Percentiles rank a stretch among this genome's conserved stretches.
phyloP scores from a whole-genome alignment of 371 early-diverging fungal genomes.

The Saksenaea vasiformis region DNA sequence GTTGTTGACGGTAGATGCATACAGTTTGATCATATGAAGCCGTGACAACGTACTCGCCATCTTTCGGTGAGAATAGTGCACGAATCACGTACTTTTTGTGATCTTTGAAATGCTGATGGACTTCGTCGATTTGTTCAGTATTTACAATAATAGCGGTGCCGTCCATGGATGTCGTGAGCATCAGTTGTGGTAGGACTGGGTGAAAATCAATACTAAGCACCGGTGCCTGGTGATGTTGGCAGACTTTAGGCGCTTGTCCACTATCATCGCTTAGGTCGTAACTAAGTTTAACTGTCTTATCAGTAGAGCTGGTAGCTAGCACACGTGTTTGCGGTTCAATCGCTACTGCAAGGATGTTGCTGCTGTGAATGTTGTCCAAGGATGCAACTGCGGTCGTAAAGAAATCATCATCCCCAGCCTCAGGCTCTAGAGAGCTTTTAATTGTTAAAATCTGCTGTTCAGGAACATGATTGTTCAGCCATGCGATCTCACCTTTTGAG shows the following conservation, averaged over 20 bases:
- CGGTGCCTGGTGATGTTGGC: constrained; percentile 61
- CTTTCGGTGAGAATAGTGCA: constrained; percentile 56
- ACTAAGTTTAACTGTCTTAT: constrained; percentile 65
- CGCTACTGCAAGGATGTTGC: constrained; percentile 57
- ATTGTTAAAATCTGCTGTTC: background rate
- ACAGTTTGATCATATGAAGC: constrained; percentile 75
- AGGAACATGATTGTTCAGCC: background rate
- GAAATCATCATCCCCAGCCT: constrained; percentile 34
- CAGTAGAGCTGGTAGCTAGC: constrained; percentile 62
- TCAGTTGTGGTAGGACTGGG: constrained; percentile 53
- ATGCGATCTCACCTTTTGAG: constrained; percentile 10
- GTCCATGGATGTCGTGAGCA: constrained; percentile 77
- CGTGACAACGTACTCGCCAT: constrained; percentile 62
- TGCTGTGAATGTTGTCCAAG: constrained; percentile 41
- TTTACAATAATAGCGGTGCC: constrained; percentile 63
- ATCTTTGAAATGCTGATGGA: constrained; percentile 59
- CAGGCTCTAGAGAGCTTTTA: constrained; percentile 17
- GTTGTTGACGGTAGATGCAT: constrained; percentile 49
- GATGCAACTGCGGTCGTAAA: constrained; percentile 21
- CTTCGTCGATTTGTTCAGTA: constrained; percentile 36
- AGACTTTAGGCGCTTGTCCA: constrained; percentile 36
- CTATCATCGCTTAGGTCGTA: constrained; percentile 23
- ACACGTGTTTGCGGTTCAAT: constrained; percentile 36
- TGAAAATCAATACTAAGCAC: constrained; percentile 69
- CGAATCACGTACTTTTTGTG: constrained; percentile 74